Percentiles rank a stretch among this genome's conserved stretches.
These are phyloP conservation scores for Myochromella boudieri DNA, from an alignment of 768 basidiomycete genomes.

Conservation along the genomic window DNA sequence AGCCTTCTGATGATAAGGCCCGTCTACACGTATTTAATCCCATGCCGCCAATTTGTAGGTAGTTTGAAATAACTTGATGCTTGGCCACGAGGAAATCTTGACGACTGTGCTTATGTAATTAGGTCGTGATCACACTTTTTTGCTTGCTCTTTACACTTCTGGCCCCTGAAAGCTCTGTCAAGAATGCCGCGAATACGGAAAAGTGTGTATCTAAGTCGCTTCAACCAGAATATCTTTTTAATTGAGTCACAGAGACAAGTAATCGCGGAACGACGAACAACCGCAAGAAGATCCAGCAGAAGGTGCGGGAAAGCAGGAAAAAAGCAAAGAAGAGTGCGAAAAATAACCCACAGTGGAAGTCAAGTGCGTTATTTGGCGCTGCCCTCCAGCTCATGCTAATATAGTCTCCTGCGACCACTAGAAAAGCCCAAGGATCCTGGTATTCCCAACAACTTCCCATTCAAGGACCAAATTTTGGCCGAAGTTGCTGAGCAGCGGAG, in stretches of 20 bases:
- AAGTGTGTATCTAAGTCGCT: too few species aligned
- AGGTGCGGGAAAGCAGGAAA: conserved; percentile 73
- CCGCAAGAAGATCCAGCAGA: conserved; percentile 71
- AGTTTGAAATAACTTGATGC: too few species aligned
- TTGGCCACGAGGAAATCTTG: too few species aligned
- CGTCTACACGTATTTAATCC: too few species aligned
- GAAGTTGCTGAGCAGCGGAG: conserved; percentile 84
- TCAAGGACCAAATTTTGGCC: conserved; percentile 91
- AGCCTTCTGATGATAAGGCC: too few species aligned
- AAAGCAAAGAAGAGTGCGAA: conserved; percentile 75
- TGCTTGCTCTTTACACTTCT: too few species aligned
- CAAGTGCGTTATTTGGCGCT: conserved; percentile 52
- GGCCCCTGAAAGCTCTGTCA: neutral
- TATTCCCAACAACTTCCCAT: conserved; percentile 90
- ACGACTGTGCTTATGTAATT: too few species aligned
- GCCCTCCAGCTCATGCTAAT: neutral
- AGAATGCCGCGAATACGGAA: conserved; percentile 6
- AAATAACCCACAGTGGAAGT: conserved; percentile 86
- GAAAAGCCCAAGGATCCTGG: conserved; percentile 89
- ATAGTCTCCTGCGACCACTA: conserved; percentile 23
- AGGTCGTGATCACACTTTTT: too few species aligned
- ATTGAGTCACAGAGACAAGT: conserved; percentile 86
- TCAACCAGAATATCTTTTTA: too few species aligned
- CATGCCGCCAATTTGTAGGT: too few species aligned
- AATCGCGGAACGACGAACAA: conserved; percentile 75